Percentiles rank a stretch among this genome's conserved stretches.
These are phyloP conservation scores for Annulohypoxylon maeteangense DNA, from an alignment of 495 filamentous ascomycete genomes.

Conservation along the genomic window DNA sequence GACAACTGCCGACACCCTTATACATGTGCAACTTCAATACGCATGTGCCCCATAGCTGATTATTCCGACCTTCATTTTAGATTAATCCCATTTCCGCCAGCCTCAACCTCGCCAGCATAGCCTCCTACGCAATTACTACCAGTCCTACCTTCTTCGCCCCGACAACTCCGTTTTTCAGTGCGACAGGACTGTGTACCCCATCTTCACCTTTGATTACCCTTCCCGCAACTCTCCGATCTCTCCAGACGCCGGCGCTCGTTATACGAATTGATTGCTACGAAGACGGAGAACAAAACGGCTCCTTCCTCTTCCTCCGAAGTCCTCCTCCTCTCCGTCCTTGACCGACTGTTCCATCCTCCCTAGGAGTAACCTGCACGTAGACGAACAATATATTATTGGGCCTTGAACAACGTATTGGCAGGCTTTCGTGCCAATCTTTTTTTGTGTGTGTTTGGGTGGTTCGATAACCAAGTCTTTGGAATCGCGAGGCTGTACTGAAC, in stretches of 20 bases:
- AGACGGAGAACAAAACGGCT: conserved; percentile 57
- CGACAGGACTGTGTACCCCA: conserved; percentile 30
- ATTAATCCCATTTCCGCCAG: conserved; percentile 39
- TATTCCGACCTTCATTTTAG: conserved; percentile 40
- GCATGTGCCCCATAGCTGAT: conserved; percentile 39
- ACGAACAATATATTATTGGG: conserved; percentile 39
- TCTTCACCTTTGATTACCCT: conserved; percentile 11
- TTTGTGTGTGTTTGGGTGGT: conserved; percentile 27
- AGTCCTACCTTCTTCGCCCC: conserved; percentile 28
- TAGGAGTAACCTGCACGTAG: conserved; percentile 45
- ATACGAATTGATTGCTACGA: conserved; percentile 41
- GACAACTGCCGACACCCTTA: conserved; percentile 40
- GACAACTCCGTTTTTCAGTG: conserved; percentile 25
- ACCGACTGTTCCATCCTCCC: conserved; percentile 60
- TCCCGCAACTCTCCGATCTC: conserved; percentile 12
- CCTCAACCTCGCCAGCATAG: conserved; percentile 40
- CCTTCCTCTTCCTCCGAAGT: conserved; percentile 56
- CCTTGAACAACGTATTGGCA: conserved; percentile 51
- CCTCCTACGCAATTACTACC: conserved; percentile 39
- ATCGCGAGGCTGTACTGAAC: conserved; percentile 17
- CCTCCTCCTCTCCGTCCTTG: conserved; percentile 58
- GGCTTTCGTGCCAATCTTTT: conserved; percentile 54
- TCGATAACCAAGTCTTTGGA: conserved; percentile 18
- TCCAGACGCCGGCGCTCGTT: conserved; percentile 23
- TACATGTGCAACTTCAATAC: conserved; percentile 38